Evolutionary conservation across 345 rosid genomes (phyloP).

Genomic region (Gynandropsis gynandra): DNA sequence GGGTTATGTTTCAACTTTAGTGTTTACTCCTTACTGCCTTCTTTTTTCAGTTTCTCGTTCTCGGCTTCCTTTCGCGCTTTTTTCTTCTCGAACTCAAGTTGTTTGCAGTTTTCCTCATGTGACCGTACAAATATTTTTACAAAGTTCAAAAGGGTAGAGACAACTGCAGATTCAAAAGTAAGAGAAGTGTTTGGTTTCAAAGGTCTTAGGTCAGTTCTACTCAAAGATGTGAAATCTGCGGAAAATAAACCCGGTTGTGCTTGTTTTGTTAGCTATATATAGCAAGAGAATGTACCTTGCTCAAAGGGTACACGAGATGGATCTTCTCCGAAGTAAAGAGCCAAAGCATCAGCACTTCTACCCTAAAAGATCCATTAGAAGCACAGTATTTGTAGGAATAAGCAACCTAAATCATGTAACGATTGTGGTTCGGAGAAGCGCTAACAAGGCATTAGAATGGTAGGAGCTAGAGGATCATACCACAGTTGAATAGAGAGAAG

Average conservation of each 20-base stretch:
- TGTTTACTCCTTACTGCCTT: conserved; percentile 23
- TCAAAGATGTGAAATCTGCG: background rate
- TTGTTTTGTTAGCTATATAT: conserved; percentile 8
- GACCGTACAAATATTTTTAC: conserved; percentile 65
- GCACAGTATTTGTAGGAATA: background rate
- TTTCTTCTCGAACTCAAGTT: conserved; percentile 56
- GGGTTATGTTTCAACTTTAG: conserved; percentile 14
- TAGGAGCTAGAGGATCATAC: conserved; percentile 30
- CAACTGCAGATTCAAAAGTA: conserved; percentile 39
- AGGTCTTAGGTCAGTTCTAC: background rate
- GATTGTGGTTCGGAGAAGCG: conserved; percentile 10
- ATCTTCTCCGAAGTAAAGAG: conserved; percentile 83
- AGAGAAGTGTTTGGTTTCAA: conserved; percentile 4
- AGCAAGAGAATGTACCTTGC: conserved; percentile 45
- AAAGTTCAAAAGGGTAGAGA: conserved; percentile 71
- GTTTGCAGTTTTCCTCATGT: conserved; percentile 71
- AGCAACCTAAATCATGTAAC: background rate
- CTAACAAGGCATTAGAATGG: background rate
- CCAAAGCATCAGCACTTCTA: conserved; percentile 74
- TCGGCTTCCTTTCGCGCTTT: conserved; percentile 44
- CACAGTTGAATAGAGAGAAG: conserved; percentile 62
- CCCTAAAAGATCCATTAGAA: conserved; percentile 41
- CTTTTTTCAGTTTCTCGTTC: conserved; percentile 34
- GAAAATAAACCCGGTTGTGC: conserved; percentile 7
- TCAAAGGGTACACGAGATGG: conserved; percentile 84